Evolutionary conservation across 805 yeast genomes (phyloP).

Genomic region (Schizosaccharomyces japonicus): DNA sequence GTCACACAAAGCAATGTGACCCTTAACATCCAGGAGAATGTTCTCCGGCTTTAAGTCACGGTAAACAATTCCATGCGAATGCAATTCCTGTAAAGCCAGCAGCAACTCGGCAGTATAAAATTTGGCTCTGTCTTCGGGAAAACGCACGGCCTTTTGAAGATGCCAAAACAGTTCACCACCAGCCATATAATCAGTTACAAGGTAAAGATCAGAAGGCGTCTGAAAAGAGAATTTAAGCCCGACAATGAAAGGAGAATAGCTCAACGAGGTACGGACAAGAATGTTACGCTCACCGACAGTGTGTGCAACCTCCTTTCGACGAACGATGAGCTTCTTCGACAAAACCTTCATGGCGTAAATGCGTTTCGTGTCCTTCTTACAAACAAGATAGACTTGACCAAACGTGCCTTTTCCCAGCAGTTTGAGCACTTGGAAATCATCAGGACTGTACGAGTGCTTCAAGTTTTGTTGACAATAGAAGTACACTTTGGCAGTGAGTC

Average conservation of each 20-base stretch:
- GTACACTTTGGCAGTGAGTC: too few relatives aligned
- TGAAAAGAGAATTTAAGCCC: slow-evolving; percentile 91
- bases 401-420: slow-evolving; percentile 88
- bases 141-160: slow-evolving; percentile 86
- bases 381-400: slow-evolving; percentile 93
- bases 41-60: slow-evolving; percentile 95
- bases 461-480: too few relatives aligned
- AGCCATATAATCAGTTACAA: slow-evolving; percentile 92
- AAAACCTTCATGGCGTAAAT: slow-evolving; percentile 95
- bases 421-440: slow-evolving; percentile 78
- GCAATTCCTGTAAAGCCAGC: slow-evolving; percentile 77
- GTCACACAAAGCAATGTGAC: slow-evolving; percentile 94
- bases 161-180: slow-evolving; percentile 97
- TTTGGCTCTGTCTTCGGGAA: slow-evolving; percentile 79
- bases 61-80: slow-evolving; percentile 84
- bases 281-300: slow-evolving; percentile 93
- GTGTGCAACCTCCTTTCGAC: slow-evolving; percentile 92
- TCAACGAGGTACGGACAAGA: slow-evolving; percentile 71
- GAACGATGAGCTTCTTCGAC: slow-evolving; percentile 81
- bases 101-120: slow-evolving; percentile 92
- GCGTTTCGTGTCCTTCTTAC: slow-evolving; percentile 67
- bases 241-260: slow-evolving; percentile 74
- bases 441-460: slow-evolving; percentile 42
- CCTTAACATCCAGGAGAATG: slow-evolving; percentile 82
- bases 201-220: slow-evolving; percentile 73